Conservation (phyloP, 495 filamentous ascomycete species). For the Tuber brumale region DNA sequence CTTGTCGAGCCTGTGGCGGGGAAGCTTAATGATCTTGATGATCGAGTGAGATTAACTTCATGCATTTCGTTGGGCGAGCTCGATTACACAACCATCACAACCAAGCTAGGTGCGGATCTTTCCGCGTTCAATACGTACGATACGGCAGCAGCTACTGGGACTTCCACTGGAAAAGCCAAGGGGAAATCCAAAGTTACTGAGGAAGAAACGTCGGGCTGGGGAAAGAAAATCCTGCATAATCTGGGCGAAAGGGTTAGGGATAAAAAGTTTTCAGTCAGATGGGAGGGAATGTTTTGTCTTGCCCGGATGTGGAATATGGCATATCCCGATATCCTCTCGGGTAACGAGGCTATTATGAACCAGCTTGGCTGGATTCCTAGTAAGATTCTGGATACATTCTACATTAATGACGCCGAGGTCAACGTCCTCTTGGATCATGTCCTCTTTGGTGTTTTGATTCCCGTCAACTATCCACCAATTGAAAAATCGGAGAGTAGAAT, state of each 20-base stretch:
- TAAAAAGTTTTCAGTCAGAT: slow-evolving; percentile 69
- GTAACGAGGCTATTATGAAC: slow-evolving; percentile 65
- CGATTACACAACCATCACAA: slow-evolving; percentile 66
- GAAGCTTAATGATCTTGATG: slow-evolving; percentile 80
- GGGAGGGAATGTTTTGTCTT: slow-evolving; percentile 76
- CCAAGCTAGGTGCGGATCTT: slow-evolving; percentile 61
- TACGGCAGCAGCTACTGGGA: slow-evolving; percentile 13
- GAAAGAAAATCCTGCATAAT: slow-evolving; percentile 55
- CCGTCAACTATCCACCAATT: slow-evolving; percentile 73
- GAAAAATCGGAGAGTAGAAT: slow-evolving; percentile 58
- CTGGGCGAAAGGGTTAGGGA: slow-evolving; percentile 87
- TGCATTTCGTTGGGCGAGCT: slow-evolving; percentile 72
- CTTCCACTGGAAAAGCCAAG: slow-evolving; percentile 13
- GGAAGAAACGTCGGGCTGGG: slow-evolving; percentile 28
- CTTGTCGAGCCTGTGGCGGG: slow-evolving; percentile 67
- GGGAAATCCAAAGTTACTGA: slow-evolving; percentile 54
- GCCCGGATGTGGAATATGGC: slow-evolving; percentile 88
- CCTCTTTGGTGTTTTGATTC: slow-evolving; percentile 78
- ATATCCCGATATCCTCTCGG: slow-evolving; percentile 73
- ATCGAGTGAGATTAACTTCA: slow-evolving; percentile 80
- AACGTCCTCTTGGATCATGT: slow-evolving; percentile 77
- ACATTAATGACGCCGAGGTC: slow-evolving; percentile 82
- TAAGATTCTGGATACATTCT: slow-evolving; percentile 79
- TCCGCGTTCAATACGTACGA: slow-evolving; percentile 40
- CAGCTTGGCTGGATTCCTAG: slow-evolving; percentile 73